phyloP scores from a whole-genome alignment of 2,329 filamentous ascomycete species.

The Scopulariopsis brevicaulis region DNA sequence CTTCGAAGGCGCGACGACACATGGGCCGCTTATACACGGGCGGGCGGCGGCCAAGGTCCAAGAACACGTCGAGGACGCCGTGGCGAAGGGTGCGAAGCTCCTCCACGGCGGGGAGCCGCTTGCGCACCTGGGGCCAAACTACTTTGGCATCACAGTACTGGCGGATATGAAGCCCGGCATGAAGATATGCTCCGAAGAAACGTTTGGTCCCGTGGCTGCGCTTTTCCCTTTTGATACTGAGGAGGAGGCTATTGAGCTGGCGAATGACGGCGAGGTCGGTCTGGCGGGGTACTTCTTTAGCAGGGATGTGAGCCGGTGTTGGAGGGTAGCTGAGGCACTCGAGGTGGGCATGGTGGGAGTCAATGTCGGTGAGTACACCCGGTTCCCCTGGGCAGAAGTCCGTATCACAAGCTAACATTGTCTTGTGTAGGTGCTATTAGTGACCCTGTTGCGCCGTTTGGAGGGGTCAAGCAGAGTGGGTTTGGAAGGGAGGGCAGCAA shows the following conservation, averaged over 20 bases:
- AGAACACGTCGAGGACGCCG: constrained; percentile 68
- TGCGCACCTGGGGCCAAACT: constrained; percentile 68
- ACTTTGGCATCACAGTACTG: constrained; percentile 83
- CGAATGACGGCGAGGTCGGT: constrained; percentile 76
- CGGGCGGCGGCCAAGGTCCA: constrained; percentile 73
- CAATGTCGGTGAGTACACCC: constrained; percentile 49
- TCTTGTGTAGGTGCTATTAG: constrained; percentile 28
- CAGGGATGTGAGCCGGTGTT: constrained; percentile 44
- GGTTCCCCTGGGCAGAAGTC: no score
- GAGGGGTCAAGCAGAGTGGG: constrained; percentile 72
- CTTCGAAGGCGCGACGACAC: constrained; percentile 58
- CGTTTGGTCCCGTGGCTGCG: constrained; percentile 87
- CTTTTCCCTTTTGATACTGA: constrained; percentile 84
- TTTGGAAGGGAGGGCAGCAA: constrained; percentile 70
- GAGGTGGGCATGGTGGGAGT: constrained; percentile 84
- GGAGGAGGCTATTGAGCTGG: constrained; percentile 73
- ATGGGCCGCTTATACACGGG: constrained; percentile 77
- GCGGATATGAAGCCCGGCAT: constrained; percentile 78
- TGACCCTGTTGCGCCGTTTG: constrained; percentile 52
- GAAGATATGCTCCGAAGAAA: constrained; percentile 79
- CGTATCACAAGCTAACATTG: background rate
- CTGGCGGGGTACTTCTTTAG: constrained; percentile 93
- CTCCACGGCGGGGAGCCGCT: constrained; percentile 64
- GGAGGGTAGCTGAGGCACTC: constrained; percentile 54
- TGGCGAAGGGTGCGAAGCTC: constrained; percentile 65